phyloP scores from a whole-genome alignment of 352 stramenopile species.

The Phytopythium boreale region DNA sequence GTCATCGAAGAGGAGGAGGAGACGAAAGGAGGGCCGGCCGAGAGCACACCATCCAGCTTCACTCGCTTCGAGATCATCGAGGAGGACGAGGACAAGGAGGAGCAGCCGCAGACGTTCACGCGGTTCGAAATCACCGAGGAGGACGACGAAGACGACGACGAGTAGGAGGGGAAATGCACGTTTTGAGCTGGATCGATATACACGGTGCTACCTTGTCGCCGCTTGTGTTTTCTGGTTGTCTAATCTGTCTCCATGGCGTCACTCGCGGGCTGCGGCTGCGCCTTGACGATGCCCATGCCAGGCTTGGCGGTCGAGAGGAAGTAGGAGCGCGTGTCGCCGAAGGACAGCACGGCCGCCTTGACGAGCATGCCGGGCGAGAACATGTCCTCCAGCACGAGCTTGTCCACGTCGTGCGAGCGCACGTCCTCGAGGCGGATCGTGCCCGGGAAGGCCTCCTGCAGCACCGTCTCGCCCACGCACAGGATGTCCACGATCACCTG shows the following conservation, averaged over 20 bases:
- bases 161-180: neutral
- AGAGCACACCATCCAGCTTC: constrained; percentile 14
- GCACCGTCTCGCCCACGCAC: constrained; percentile 60
- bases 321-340: constrained; percentile 82
- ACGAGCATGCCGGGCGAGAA: constrained; percentile 70
- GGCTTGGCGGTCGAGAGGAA: constrained; percentile 76
- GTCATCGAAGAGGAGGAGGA: constrained; percentile 37
- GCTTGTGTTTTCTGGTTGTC: constrained; percentile 1
- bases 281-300: constrained; percentile 61
- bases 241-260: constrained; percentile 50
- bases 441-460: constrained; percentile 77
- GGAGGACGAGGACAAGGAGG: constrained; percentile 23
- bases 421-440: constrained; percentile 82
- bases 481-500: constrained; percentile 82
- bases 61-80: constrained; percentile 76
- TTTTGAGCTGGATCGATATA: neutral
- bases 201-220: neutral
- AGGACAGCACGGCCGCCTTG: constrained; percentile 80
- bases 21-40: neutral
- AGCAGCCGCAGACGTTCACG: constrained; percentile 28
- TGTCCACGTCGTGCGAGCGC: constrained; percentile 75
- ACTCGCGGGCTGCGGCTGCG: constrained; percentile 27
- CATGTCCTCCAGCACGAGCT: constrained; percentile 74
- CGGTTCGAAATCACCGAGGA: constrained; percentile 69
- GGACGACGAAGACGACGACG: constrained; percentile 35